Conservation (phyloP, 345 rosid species). For the Pistacia integerrima region DNA sequence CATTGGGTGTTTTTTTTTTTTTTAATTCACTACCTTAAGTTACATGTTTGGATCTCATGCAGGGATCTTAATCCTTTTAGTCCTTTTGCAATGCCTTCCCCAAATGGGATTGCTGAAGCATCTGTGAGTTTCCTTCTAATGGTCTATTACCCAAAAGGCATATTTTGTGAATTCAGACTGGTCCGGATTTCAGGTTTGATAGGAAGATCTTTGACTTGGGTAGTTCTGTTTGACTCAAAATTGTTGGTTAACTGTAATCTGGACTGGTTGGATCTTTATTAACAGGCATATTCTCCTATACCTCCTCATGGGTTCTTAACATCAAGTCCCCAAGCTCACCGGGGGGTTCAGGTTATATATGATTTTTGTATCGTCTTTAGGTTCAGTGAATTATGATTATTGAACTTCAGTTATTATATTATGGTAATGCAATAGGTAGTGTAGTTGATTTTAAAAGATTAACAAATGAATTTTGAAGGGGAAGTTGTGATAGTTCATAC, state of each 20-base stretch:
- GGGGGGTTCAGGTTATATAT: conserved; percentile 93
- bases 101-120: conserved; percentile 86
- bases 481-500: not conserved
- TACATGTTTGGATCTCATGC: conserved; percentile 18
- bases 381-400: not conserved
- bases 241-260: conserved; percentile 21
- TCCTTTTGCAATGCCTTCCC: conserved; percentile 94
- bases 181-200: conserved; percentile 91
- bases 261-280: conserved; percentile 22
- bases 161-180: conserved; percentile 73
- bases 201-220: conserved; percentile 11
- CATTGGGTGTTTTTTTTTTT: conserved; percentile 7
- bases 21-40: conserved; percentile 14
- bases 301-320: conserved; percentile 96
- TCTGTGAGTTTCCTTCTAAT: conserved; percentile 49
- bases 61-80: conserved; percentile 97
- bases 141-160: conserved; percentile 7
- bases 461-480: not conserved
- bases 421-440: not conserved
- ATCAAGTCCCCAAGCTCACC: conserved; percentile 96
- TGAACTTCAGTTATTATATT: no score
- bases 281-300: conserved; percentile 88
- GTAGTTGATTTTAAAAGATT: not conserved
- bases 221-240: conserved; percentile 15
- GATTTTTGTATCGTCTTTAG: conserved; percentile 6